A percentile compares a stretch with the other conserved stretches of the same genome.
These are phyloP conservation scores for Agaricus blazei DNA, from an alignment of 768 basidiomycete species.

Conservation along the genomic window DNA sequence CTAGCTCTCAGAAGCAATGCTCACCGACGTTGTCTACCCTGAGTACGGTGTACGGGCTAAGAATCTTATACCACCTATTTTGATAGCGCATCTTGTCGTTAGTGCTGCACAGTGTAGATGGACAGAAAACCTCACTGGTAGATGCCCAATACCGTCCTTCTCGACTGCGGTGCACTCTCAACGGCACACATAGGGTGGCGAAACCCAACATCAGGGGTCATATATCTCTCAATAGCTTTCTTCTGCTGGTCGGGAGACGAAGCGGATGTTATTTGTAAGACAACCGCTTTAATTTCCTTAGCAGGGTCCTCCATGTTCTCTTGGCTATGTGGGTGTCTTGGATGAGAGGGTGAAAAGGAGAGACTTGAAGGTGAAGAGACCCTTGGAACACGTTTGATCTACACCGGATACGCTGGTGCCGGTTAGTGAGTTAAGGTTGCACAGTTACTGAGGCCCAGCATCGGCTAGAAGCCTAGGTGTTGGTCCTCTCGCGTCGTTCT, in stretches of 20 bases:
- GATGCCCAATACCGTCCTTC: conserved; percentile 49
- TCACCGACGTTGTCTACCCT: conserved; percentile 39
- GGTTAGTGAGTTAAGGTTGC: no score
- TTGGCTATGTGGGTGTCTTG: neutral
- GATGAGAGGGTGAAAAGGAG: neutral
- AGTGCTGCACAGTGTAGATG: no score
- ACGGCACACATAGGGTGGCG: conserved; percentile 56
- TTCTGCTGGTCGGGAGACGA: conserved; percentile 46
- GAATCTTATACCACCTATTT: conserved; percentile 56
- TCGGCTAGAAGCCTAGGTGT: no score
- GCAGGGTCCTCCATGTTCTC: conserved; percentile 48
- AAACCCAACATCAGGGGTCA: conserved; percentile 50
- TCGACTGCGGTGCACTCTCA: conserved; percentile 39
- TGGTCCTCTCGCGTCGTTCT: no score
- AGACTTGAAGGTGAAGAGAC: no score
- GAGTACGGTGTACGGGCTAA: conserved; percentile 46
- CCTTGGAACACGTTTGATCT: no score
- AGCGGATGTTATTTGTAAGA: conserved; percentile 41
- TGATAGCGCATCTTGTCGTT: neutral
- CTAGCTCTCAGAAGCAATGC: no score
- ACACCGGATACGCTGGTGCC: no score
- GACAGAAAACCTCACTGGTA: conserved; percentile 42
- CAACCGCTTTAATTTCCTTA: conserved; percentile 41
- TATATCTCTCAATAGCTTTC: conserved; percentile 42
- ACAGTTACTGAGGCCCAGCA: no score